Evolutionary conservation across 148 eudicot species (phyloP), one percentile per base, ranked within the genome.

Genomic region (Cornus florida): DNA sequence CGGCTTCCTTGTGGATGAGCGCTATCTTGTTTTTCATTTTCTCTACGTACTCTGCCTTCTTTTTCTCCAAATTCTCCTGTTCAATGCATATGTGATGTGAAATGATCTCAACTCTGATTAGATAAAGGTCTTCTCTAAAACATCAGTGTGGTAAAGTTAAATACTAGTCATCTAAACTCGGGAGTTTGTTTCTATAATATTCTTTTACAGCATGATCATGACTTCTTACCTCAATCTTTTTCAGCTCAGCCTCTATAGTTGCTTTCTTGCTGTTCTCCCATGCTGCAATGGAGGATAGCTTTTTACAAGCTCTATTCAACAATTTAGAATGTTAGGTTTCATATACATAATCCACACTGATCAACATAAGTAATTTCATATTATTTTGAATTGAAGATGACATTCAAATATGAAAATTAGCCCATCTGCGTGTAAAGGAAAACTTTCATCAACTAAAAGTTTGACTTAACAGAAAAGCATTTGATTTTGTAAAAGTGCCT

Each of bases 201-300:
- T 16, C 4, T 53, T 5, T 53, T 12, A 53, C 59, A 11, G 19
- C 19, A 53, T 53, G 59, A 53, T 2, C 19, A 38, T 71, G 64
- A 62, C 5, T 79, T 56, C 24, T 85, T 88, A 93, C 99, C 99
- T 92, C 97, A 20, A 90, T 88, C 82, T 79, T 83, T 76, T 81
- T 92, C 43, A 93, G 83, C 83, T 93, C 93, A 33, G 97, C 92
- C 76, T 95, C 99, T 50, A 91, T 67, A 22, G 78, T 81, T 67
- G 97, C 97, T 86, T 92, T 93, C 88, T 88, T 91, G 87, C 88
- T 95, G 91, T 87, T 91, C 87, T 95, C 97, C 99, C 97, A 93
- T 70, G 93, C 87, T 71, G 81, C 90, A 23, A 95, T 81, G 7
- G 89, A 72, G 32, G 97, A 89, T 76, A 89, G 24, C 71, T 89